A percentile compares a stretch with the other conserved stretches of the same genome.
phyloP scores from a whole-genome alignment of 2,329 filamentous ascomycete species.

The Aspergillus alliaceus region DNA sequence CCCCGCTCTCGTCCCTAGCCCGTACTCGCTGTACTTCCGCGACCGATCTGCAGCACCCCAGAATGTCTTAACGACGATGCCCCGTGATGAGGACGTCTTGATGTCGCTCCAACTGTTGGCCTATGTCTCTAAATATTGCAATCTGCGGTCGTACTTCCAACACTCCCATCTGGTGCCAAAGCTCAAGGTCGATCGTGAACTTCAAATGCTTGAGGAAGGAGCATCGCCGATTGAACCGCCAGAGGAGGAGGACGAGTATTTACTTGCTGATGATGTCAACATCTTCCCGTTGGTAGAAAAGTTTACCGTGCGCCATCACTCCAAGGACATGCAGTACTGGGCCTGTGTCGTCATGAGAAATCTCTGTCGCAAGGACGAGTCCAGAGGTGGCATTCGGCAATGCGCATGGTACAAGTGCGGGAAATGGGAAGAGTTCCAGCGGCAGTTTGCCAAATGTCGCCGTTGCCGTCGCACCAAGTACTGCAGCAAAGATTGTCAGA shows the following conservation, averaged over 20 bases:
- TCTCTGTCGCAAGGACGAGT: constrained; percentile 95
- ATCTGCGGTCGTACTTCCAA: constrained; percentile 92
- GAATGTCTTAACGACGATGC: constrained; percentile 84
- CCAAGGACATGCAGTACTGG: constrained; percentile 99
- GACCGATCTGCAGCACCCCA: constrained; percentile 70
- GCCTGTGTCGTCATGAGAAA: constrained; percentile 99
- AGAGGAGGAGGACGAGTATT: constrained; percentile 79
- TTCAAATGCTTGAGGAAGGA: constrained; percentile 76
- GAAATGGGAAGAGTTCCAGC: constrained; percentile 95
- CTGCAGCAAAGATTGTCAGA: constrained; percentile 99
- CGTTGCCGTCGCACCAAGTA: constrained; percentile 96
- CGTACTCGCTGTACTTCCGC: constrained; percentile 75
- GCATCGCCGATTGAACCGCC: constrained; percentile 33
- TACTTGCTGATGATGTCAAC: constrained; percentile 92
- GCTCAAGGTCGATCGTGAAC: constrained; percentile 83
- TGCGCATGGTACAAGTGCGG: constrained; percentile 98
- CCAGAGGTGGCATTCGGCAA: constrained; percentile 87
- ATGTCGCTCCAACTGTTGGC: constrained; percentile 97
- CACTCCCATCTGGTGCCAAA: constrained; percentile 89
- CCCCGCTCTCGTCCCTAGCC: constrained; percentile 68
- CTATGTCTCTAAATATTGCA: constrained; percentile 98
- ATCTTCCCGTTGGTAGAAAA: constrained; percentile 98
- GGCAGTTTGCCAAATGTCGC: constrained; percentile 97
- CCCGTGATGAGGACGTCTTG: constrained; percentile 92
- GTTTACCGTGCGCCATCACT: constrained; percentile 93